Percentiles rank a stretch among this genome's conserved stretches.
Evolutionary conservation across 139 green algal genomes (phyloP).

Genomic region (Tetradesmus lagerheimii): DNA sequence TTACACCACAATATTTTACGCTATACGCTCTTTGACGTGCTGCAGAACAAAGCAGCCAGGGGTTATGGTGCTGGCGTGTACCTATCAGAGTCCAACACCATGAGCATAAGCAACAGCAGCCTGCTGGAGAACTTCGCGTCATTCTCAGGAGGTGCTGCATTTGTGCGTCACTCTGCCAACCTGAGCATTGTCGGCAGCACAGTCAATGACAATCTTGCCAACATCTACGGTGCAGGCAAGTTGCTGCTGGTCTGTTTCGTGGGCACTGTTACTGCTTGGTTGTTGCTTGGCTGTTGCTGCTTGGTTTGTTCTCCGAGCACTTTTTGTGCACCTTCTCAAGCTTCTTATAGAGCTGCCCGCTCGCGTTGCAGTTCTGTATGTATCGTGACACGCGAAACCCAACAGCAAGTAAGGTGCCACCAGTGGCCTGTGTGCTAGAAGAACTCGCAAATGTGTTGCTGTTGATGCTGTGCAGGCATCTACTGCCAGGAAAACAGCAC

Average conservation of each 20-base stretch:
- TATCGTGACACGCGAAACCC: too few relatives aligned
- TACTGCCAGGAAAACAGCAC: conserved; percentile 27
- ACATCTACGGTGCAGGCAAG: conserved; percentile 5
- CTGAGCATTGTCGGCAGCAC: neutral
- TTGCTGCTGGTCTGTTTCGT: too few relatives aligned
- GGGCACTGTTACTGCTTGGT: too few relatives aligned
- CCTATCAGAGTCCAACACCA: conserved; percentile 2
- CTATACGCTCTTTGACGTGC: too few relatives aligned
- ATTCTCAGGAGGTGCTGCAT: neutral
- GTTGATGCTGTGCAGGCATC: neutral
- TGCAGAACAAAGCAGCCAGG: neutral
- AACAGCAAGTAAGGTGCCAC: too few relatives aligned
- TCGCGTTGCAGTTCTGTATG: too few relatives aligned
- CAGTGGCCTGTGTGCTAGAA: too few relatives aligned
- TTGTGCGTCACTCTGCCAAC: neutral
- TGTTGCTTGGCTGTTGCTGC: too few relatives aligned
- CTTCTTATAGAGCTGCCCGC: too few relatives aligned
- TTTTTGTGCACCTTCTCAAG: too few relatives aligned
- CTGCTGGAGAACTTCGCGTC: neutral
- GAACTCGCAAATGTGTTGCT: neutral
- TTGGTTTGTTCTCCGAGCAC: too few relatives aligned
- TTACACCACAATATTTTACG: too few relatives aligned
- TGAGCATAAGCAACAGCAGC: neutral
- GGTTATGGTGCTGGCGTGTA: conserved; percentile 11
- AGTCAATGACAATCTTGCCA: neutral